These are phyloP conservation scores for Starmera amethionina DNA, from an alignment of 805 yeast genomes.

Conservation along the genomic window DNA sequence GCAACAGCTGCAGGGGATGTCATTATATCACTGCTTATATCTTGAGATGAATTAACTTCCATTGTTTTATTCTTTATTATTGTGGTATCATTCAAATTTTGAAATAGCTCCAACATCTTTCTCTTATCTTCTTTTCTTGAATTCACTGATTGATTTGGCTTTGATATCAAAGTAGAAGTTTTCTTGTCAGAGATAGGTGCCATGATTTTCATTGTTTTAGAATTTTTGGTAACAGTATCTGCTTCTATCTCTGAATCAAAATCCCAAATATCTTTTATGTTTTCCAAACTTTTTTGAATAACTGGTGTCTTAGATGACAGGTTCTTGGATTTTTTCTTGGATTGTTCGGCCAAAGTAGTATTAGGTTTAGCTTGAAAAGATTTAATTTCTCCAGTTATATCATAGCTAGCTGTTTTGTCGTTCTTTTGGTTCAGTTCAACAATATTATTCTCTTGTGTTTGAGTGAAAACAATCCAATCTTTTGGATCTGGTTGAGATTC, in stretches of 20 bases:
- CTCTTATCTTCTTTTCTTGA: not conserved
- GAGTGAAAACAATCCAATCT: too few species aligned
- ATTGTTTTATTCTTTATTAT: not conserved
- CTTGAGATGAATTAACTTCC: conserved; percentile 1
- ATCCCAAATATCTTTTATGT: conserved; percentile 15
- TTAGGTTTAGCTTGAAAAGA: not conserved
- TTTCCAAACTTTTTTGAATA: not conserved
- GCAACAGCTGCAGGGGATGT: conserved; percentile 10
- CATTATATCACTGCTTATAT: not conserved
- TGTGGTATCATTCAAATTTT: not conserved
- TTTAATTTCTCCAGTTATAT: not conserved
- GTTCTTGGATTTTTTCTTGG: not conserved
- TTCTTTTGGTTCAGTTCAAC: not conserved
- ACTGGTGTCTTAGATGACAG: not conserved
- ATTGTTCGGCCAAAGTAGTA: not conserved
- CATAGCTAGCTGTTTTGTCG: not conserved
- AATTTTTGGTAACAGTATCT: not conserved
- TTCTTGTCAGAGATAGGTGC: not conserved
- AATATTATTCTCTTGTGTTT: too few species aligned
- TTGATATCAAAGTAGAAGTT: not conserved
- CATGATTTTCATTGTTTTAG: conserved; percentile 5
- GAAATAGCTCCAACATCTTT: not conserved
- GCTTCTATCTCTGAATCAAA: conserved; percentile 5
- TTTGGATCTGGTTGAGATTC: too few species aligned
- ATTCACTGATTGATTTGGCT: not conserved